Conservation (phyloP, 306 rosid species). For the Cotoneaster glaucophyllus region DNA sequence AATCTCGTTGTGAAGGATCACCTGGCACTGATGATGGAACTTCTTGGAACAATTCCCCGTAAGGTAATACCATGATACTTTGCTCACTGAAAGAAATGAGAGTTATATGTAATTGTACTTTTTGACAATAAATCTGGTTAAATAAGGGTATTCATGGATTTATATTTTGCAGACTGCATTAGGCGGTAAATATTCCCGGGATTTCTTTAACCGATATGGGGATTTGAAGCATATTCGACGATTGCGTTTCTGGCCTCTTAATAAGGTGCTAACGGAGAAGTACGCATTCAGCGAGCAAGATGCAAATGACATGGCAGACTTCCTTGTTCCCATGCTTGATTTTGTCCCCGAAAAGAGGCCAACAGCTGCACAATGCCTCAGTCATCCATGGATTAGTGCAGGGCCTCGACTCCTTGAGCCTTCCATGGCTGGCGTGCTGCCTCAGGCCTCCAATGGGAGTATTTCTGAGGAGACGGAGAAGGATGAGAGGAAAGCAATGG, state of each 20-base stretch:
- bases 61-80: conserved; percentile 36
- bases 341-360: conserved; percentile 86
- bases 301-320: conserved; percentile 54
- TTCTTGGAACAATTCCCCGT: conserved; percentile 82
- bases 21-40: conserved; percentile 90
- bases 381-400: conserved; percentile 69
- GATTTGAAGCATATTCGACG: conserved; percentile 75
- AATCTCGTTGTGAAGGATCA: conserved; percentile 52
- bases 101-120: background rate
- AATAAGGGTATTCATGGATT: background rate
- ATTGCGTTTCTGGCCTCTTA: conserved; percentile 79
- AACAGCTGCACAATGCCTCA: conserved; percentile 65
- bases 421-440: conserved; percentile 2
- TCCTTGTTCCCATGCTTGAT: conserved; percentile 65
- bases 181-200: conserved; percentile 79
- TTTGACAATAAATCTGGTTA: background rate
- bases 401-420: conserved; percentile 48
- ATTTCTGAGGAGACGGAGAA: conserved; percentile 11
- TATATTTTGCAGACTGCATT: conserved; percentile 55
- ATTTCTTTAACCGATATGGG: conserved; percentile 71
- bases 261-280: conserved; percentile 71
- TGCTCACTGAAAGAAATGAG: background rate
- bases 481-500: conserved; percentile 21
- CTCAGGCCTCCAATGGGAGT: background rate
- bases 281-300: conserved; percentile 68